These are phyloP conservation scores for Cordyceps pruinosa DNA, from an alignment of 2,329 filamentous ascomycete species.

Conservation along the genomic window DNA sequence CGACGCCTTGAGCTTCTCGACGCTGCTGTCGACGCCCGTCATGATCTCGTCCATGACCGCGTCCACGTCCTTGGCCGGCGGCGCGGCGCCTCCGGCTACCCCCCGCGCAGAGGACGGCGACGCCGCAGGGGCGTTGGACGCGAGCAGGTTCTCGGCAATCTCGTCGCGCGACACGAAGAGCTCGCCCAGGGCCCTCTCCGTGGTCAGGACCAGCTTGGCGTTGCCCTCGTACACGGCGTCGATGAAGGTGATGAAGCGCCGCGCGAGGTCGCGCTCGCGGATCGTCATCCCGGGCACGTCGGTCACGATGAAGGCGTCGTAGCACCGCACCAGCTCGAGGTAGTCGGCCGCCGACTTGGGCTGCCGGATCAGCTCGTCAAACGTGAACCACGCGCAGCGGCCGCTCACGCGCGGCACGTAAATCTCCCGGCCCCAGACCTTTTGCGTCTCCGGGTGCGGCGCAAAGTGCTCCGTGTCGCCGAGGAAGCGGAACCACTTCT, in stretches of 20 bases:
- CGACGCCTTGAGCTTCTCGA: conserved; percentile 75
- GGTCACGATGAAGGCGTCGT: conserved; percentile 88
- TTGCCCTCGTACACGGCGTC: conserved; percentile 90
- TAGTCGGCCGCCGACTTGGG: conserved; percentile 94
- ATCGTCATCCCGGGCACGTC: conserved; percentile 89
- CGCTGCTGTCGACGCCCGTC: conserved; percentile 81
- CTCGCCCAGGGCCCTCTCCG: conserved; percentile 74
- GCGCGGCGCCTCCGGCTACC: conserved; percentile 1
- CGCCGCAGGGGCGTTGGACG: conserved; percentile 29
- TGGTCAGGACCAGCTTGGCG: conserved; percentile 93
- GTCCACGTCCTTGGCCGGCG: conserved; percentile 39
- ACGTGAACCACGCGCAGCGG: conserved; percentile 82
- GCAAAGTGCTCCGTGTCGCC: conserved; percentile 72
- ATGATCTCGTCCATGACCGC: conserved; percentile 73
- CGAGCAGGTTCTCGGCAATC: conserved; percentile 50
- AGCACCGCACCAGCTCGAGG: conserved; percentile 80
- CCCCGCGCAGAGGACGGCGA: neutral
- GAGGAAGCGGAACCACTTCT: conserved; percentile 93
- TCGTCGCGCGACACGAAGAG: conserved; percentile 75
- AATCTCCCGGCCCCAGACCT: conserved; percentile 90
- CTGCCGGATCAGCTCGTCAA: conserved; percentile 81
- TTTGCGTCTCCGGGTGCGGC: conserved; percentile 71
- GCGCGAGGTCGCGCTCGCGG: conserved; percentile 75
- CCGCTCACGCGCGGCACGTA: conserved; percentile 82
- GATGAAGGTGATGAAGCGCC: conserved; percentile 95